Base-by-base conservation (phyloP, 305 asterid species). In the Galium porrigens region DNA sequence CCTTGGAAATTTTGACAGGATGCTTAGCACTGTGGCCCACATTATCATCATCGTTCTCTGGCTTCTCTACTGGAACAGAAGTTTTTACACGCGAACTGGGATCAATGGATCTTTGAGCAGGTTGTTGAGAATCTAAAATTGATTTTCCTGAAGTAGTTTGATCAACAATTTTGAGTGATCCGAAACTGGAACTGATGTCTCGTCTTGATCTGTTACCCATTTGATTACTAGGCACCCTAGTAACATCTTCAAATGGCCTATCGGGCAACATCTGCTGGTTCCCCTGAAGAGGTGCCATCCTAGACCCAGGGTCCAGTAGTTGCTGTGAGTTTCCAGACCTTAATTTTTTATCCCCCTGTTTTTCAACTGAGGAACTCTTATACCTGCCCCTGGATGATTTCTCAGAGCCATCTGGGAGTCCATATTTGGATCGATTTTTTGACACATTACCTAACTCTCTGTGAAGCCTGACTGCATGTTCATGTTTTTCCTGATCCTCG, bases 181-280 rank as follows among this genome's bases (percentile, higher is more conserved):
- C 77, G 70, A 73, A 78, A 69, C 83, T 83, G 73, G 66, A 59
- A 66, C 72, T 65, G 70, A 61, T 79, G 66, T 82, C 80, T 56
- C 79, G 66, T 60, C 66, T 54, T 44, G 68, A 70, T 74, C 75
- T 80, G 74, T 65, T 67, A 18, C 64, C 76, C 77, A 71, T 73
- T 67, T 72, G 81, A 70, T 69, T 68, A 52, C 68, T 67, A 53
- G 73, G 62, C 22, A 71, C 79, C 74, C 42, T 67, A 10, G 66
- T 73, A 59, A 81, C 73, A 65, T 66, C 76, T 55, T 80, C 84
- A 59, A 56, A 56, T 72, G 85, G 79, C 74, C 77, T 77, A 48
- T 79, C 89, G 74, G 87, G 83, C 66, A 86, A 77, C 58, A 81
- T 74, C 63, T 37, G 69, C 67, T 83, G 82, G 78, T 81, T 79